These are phyloP conservation scores for Kwoniella sp. DNA, from an alignment of 768 basidiomycete genomes.

Conservation along the genomic window DNA sequence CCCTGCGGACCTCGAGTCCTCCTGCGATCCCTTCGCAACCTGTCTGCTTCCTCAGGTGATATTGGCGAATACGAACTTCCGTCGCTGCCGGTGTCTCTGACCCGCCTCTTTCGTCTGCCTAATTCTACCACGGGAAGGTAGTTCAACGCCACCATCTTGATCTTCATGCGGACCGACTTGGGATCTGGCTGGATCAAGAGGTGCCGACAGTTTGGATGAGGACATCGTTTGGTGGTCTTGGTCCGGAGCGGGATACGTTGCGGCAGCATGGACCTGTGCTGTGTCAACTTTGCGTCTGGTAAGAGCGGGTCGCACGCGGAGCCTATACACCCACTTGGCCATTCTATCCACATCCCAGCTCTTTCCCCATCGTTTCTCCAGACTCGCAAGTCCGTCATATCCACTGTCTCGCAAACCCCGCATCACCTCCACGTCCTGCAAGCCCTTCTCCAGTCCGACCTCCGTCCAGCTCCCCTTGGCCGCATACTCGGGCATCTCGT, in stretches of 20 bases:
- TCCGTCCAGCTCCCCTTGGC: slow-evolving; percentile 36
- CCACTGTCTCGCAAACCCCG: slow-evolving; percentile 57
- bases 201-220: slow-evolving; percentile 69
- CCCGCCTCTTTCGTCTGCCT: slow-evolving; percentile 24
- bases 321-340: not conserved
- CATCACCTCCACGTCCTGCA: slow-evolving; percentile 66
- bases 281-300: not conserved
- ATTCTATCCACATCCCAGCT: slow-evolving; percentile 60
- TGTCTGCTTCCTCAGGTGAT: slow-evolving; percentile 28
- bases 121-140: slow-evolving; percentile 85
- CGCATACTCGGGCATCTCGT: slow-evolving; percentile 41
- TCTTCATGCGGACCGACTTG: slow-evolving; percentile 92
- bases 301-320: not conserved
- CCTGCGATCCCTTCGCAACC: slow-evolving; percentile 23
- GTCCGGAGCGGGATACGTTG: slow-evolving; percentile 86
- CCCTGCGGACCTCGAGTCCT: slow-evolving; percentile 10
- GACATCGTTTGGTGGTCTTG: slow-evolving; percentile 92
- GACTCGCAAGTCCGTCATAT: slow-evolving; percentile 54
- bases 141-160: slow-evolving; percentile 91
- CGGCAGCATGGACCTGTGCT: slow-evolving; percentile 63
- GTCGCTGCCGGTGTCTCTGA: too few species aligned
- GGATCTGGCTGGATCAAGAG: slow-evolving; percentile 98
- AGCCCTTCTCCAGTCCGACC: slow-evolving; percentile 13
- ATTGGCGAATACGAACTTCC: not conserved
- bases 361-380: slow-evolving; percentile 63